Evolutionary conservation across 2,329 filamentous ascomycete genomes (phyloP), one percentile per base, ranked within the genome.

Genomic region (Nemania sp.): DNA sequence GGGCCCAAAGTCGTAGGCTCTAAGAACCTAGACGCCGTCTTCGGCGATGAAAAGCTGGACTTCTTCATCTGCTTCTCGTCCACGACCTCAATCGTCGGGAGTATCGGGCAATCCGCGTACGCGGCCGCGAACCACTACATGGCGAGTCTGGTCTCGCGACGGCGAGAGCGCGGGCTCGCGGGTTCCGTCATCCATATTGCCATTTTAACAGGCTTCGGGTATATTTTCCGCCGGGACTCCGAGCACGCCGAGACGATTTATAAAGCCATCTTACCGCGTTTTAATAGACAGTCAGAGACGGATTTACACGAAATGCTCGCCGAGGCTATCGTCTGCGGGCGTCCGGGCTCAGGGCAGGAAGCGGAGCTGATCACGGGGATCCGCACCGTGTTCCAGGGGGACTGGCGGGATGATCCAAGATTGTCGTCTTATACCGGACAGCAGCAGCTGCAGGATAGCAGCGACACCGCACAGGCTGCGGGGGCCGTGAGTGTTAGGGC

Each of bases 1-100:
- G 67, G 68, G 12, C 79, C 80, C 59, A 77, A 79, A 49, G 65
- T 73, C 36, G 51, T 64, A 12, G 66, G 72, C 68, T 5, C 72
- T 66, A 66, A 3, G 6, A 75, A 76, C 48, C 66, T 77, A 0
- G 72, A 76, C 54, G 49, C 67, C 1, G 57, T 63, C 2, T 61
- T 71, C n/a, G 50, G 59, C 20, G 52, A 50, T 7, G 44, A 55
- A 5, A 34, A 49, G 6, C 51, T 71, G 1, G 71, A 73, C 53
- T 73, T 73, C 62, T 76, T 72, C 56, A 62, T 73, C 28, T 49
- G 71, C 11, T 49, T 45, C 33, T 54, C 46, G 0, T 50, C 46
- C 3, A 40, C 34, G 3, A 8, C 40, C 2, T 20, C 14, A 1
- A 23, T 54, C 3, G 20, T 46, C 19, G 52, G 52, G 2, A 46